Percentiles rank a stretch among this genome's conserved stretches.
These are phyloP conservation scores for Hansenula lynferdii DNA, from an alignment of 1,139 yeast species.

Conservation along the genomic window DNA sequence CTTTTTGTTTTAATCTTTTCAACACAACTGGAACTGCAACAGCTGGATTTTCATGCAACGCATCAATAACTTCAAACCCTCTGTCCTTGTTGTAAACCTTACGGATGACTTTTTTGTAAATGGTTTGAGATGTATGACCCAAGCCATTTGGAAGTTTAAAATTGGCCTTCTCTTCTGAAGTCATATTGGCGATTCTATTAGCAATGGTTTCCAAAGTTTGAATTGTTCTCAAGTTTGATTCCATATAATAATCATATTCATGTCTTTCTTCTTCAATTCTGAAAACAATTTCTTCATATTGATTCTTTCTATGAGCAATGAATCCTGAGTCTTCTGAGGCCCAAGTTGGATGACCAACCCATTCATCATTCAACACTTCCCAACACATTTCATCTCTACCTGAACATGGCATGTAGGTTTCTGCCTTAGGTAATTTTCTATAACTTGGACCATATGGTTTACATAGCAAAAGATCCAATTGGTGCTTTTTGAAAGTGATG, in stretches of 20 bases:
- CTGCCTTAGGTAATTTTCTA: slow-evolving; percentile 88
- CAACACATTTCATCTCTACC: slow-evolving; percentile 99
- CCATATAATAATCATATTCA: slow-evolving; percentile 94
- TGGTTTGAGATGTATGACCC: slow-evolving; percentile 87
- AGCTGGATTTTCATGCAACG: slow-evolving; percentile 91
- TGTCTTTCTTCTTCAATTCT: slow-evolving; percentile 97
- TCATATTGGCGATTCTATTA: slow-evolving; percentile 89
- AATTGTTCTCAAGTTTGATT: slow-evolving; percentile 88
- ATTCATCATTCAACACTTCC: slow-evolving; percentile 97
- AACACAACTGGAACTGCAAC: slow-evolving; percentile 92
- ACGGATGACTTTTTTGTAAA: slow-evolving; percentile 87
- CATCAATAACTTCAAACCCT: slow-evolving; percentile 94
- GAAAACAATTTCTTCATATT: slow-evolving; percentile 91
- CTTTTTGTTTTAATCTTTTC: slow-evolving; percentile 91
- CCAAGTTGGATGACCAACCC: slow-evolving; percentile 99
- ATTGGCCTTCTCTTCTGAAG: slow-evolving; percentile 77
- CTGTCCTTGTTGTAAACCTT: slow-evolving; percentile 92
- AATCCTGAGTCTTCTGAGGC: slow-evolving; percentile 99
- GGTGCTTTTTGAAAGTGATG: slow-evolving; percentile 84
- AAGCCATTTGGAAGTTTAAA: slow-evolving; percentile 90
- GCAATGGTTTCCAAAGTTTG: slow-evolving; percentile 96
- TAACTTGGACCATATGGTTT: slow-evolving; percentile 89
- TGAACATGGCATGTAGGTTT: slow-evolving; percentile 95
- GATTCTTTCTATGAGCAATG: slow-evolving; percentile 96
- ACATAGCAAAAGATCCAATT: slow-evolving; percentile 81